Evolutionary conservation across 1,139 yeast species (phyloP).

Genomic region (Yamadazyma epiphylla): DNA sequence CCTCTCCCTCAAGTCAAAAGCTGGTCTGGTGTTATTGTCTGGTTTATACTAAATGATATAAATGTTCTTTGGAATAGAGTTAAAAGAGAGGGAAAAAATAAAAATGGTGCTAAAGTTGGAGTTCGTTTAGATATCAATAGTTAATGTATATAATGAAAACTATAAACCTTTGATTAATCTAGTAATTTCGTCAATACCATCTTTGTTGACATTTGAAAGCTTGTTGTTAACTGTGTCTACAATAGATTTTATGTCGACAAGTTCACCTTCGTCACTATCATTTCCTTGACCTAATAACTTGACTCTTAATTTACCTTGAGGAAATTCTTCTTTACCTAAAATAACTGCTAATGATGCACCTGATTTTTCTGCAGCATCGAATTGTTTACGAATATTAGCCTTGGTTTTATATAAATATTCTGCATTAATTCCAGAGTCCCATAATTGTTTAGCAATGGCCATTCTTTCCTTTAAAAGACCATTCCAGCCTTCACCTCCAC

Average conservation of each 20-base stretch:
- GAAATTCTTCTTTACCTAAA: conserved; percentile 89
- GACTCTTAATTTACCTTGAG: conserved; percentile 76
- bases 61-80: conserved; percentile 80
- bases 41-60: conserved; percentile 65
- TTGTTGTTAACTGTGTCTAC: conserved; percentile 53
- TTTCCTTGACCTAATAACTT: conserved; percentile 87
- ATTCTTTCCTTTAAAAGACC: conserved; percentile 91
- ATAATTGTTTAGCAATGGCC: conserved; percentile 72
- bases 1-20: conserved; percentile 75
- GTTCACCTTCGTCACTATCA: conserved; percentile 83
- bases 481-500: conserved; percentile 95
- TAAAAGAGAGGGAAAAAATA: conserved; percentile 51
- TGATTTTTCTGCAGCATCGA: conserved; percentile 93
- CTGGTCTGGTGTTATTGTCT: conserved; percentile 75
- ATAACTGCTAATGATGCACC: conserved; percentile 92
- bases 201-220: conserved; percentile 39
- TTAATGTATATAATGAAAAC: conserved; percentile 2
- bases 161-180: conserved; percentile 50
- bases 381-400: conserved; percentile 92
- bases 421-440: conserved; percentile 86
- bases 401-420: conserved; percentile 90
- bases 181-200: conserved; percentile 53
- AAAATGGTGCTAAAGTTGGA: conserved; percentile 25
- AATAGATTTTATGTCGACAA: conserved; percentile 59
- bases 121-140: conserved; percentile 20